These are phyloP conservation scores for Saccharomycopsis lassenensis DNA, from an alignment of 805 yeast species.

Conservation along the genomic window DNA sequence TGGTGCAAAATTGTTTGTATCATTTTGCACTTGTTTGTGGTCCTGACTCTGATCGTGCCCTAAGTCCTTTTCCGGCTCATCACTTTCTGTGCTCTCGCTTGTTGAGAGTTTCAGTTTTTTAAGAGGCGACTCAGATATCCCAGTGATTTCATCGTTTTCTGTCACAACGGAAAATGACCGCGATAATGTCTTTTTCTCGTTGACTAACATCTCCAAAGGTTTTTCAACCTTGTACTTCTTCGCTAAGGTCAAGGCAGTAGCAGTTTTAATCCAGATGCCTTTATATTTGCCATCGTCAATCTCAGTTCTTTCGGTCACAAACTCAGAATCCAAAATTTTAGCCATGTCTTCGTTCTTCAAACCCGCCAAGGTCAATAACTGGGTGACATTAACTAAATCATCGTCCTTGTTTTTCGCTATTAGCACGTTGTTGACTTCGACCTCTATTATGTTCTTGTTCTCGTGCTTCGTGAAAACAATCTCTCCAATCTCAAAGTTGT, in stretches of 20 bases:
- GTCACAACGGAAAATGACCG: slow-evolving; percentile 24
- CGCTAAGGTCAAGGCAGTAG: slow-evolving; percentile 8
- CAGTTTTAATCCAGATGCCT: slow-evolving; percentile 16
- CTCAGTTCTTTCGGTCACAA: slow-evolving; percentile 4
- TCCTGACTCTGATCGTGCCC: neutral
- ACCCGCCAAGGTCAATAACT: slow-evolving; percentile 12
- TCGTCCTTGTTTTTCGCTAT: slow-evolving; percentile 15
- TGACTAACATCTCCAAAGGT: slow-evolving; percentile 4
- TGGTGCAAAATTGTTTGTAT: slow-evolving; percentile 29
- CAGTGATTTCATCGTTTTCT: slow-evolving; percentile 23
- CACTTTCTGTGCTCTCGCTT: slow-evolving; percentile 12
- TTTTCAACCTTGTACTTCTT: slow-evolving; percentile 5
- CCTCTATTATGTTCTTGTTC: slow-evolving; percentile 12
- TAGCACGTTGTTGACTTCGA: slow-evolving; percentile 5
- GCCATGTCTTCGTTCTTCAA: slow-evolving; percentile 3
- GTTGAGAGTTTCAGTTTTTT: slow-evolving; percentile 25
- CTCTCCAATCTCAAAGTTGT: slow-evolving; percentile 1
- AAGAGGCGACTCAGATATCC: slow-evolving; percentile 27
- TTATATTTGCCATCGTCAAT: slow-evolving; percentile 16
- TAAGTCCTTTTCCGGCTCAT: slow-evolving; percentile 1
- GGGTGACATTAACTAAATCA: slow-evolving; percentile 11
- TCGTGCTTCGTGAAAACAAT: slow-evolving; percentile 10
- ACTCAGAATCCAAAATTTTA: slow-evolving; percentile 1
- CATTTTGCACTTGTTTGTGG: slow-evolving; percentile 19
- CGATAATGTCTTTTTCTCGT: slow-evolving; percentile 4